Base-by-base conservation (phyloP, 768 basidiomycete species). In the Lanmaoa rubissima region DNA sequence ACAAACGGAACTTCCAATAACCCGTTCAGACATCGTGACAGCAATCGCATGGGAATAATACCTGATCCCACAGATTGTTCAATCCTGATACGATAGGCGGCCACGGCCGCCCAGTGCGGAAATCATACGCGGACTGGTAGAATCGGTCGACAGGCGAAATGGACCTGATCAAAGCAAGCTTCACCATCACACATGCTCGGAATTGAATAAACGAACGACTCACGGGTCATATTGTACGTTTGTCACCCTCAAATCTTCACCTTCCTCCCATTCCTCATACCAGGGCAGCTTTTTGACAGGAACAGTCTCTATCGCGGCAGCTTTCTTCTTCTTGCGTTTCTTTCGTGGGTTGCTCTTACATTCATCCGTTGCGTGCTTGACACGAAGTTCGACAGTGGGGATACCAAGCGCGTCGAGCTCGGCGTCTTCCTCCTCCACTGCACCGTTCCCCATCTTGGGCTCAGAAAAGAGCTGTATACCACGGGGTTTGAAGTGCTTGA, bases 251-350 rank as follows among this genome's bases (percentile, higher is more conserved):
- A 77, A 69, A 47, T 76, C 69, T 66, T 90, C 88, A 4, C 73
- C 75, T 41, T 86, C 82, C 48, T 80, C 80, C 90, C 90, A 92
- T n/a, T 82, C 74, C 57, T 88, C 82, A 74, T 79, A 88, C 88
- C 88, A 92, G 41, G 75, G 74, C 17, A 64, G 51, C 50, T 67
- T 70, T 34, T 69, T 70, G 45, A 57, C 55, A 2, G 66, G 64
- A 17, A 59, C 54, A 13, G 36, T 63, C 19, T 62, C 62, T 5
- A 43, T 42, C 10, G 45, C 61, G 53, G 65, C 52, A 4, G 62
- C 60, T 36, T 69, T 69, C 49, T 70, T 74, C 55, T 67, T 74
- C 67, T 79, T 83, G 64, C 75, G 77, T 65, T 74, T 82, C 69
- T 82, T 76, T 54, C 77, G 79, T 31, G 79, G 76, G 57, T 79